A percentile compares a stretch with the other conserved stretches of the same genome.
These are phyloP conservation scores for Pseudevernia furfuracea DNA, from an alignment of 495 filamentous ascomycete genomes.

Conservation along the genomic window DNA sequence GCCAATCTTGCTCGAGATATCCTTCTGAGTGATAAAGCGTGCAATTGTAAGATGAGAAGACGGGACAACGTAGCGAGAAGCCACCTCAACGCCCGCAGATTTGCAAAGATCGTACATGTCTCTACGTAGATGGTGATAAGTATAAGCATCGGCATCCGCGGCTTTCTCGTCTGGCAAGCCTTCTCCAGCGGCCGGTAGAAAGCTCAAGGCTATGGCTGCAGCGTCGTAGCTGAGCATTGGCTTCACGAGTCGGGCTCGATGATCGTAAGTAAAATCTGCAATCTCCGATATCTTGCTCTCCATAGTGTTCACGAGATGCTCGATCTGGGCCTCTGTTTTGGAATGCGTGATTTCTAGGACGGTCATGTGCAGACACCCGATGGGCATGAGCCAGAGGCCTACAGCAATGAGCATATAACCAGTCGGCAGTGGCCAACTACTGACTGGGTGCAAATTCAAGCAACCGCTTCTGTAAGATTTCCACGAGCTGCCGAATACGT, in stretches of 20 bases:
- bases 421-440: not conserved
- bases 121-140: conserved; percentile 82
- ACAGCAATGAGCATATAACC: conserved; percentile 2
- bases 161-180: conserved; percentile 26
- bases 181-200: conserved; percentile 66
- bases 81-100: conserved; percentile 52
- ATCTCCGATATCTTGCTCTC: conserved; percentile 42
- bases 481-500: conserved; percentile 56
- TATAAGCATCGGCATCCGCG: conserved; percentile 50
- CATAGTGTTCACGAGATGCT: conserved; percentile 48
- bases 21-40: conserved; percentile 58
- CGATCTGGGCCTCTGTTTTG: conserved; percentile 53
- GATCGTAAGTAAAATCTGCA: conserved; percentile 52
- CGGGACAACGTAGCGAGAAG: conserved; percentile 73
- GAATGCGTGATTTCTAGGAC: conserved; percentile 74
- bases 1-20: conserved; percentile 34
- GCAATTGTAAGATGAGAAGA: conserved; percentile 83
- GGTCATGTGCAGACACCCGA: conserved; percentile 72
- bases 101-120: conserved; percentile 60
- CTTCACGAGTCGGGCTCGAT: conserved; percentile 66
- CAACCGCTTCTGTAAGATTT: conserved; percentile 60
- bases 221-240: conserved; percentile 79
- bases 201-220: conserved; percentile 75
- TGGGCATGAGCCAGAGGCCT: conserved; percentile 84
- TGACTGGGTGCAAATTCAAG: conserved; percentile 6